phyloP scores from a whole-genome alignment of 2,329 filamentous ascomycete species.

The Nemania sp. region DNA sequence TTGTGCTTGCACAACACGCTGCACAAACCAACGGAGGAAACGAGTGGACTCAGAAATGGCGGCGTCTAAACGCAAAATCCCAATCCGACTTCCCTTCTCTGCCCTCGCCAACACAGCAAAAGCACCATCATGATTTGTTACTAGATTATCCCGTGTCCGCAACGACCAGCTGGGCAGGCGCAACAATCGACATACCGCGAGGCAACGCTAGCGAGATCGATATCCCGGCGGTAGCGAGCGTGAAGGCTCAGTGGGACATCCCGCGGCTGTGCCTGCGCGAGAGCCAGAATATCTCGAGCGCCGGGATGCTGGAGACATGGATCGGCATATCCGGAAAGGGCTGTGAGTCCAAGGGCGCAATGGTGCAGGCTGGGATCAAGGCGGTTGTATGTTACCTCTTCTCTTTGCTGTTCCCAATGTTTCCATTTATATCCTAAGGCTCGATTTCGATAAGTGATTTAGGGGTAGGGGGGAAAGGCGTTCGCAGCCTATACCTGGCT shows the following conservation, averaged over 20 bases:
- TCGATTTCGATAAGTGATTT: neutral
- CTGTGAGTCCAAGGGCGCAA: constrained; percentile 3
- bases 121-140: neutral
- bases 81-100: neutral
- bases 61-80: neutral
- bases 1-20: neutral
- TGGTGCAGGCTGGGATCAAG: constrained; percentile 9
- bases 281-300: constrained; percentile 5
- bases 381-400: constrained; percentile 1
- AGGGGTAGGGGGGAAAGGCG: neutral
- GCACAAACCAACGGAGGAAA: neutral
- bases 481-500: neutral
- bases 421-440: neutral
- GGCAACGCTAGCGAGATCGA: neutral
- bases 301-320: constrained; percentile 13
- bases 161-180: constrained; percentile 8
- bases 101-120: neutral
- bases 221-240: constrained; percentile 1
- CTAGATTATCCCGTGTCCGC: constrained; percentile 7
- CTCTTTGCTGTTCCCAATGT: neutral
- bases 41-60: neutral
- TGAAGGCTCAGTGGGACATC: constrained; percentile 12
- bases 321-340: constrained; percentile 2
- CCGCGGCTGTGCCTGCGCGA: constrained; percentile 9
- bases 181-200: constrained; percentile 14